A percentile compares a stretch with the other conserved stretches of the same genome.
Conservation (phyloP, 2,329 filamentous ascomycete genomes). For the Chalaropsis thielavioides region DNA sequence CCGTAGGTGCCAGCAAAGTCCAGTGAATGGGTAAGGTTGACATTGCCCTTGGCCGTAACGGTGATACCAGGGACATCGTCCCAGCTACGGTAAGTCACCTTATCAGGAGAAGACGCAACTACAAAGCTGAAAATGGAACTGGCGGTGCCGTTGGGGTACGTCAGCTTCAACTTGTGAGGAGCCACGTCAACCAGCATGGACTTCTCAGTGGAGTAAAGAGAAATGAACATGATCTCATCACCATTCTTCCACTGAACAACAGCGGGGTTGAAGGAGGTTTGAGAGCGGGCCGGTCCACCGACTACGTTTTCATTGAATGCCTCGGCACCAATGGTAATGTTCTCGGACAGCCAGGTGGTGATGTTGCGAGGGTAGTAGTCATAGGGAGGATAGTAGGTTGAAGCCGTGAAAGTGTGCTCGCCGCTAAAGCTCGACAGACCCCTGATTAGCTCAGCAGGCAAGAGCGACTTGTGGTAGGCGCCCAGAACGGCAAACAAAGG, state of each 20-base stretch:
- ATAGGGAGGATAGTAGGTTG: slow-evolving; percentile 43
- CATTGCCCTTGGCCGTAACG: slow-evolving; percentile 33
- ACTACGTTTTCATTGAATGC: slow-evolving; percentile 41
- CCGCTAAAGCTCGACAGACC: slow-evolving; percentile 35
- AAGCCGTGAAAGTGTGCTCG: slow-evolving; percentile 37
- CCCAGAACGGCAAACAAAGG: slow-evolving; percentile 43
- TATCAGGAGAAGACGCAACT: slow-evolving; percentile 33
- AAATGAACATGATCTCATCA: slow-evolving; percentile 24
- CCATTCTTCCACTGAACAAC: slow-evolving; percentile 44
- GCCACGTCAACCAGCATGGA: slow-evolving; percentile 30
- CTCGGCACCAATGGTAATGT: slow-evolving; percentile 46
- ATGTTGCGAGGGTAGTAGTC: slow-evolving; percentile 44
- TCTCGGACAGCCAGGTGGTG: slow-evolving; percentile 40
- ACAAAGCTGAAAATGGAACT: slow-evolving; percentile 37
- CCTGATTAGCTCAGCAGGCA: slow-evolving; percentile 29
- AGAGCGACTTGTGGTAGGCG: slow-evolving; percentile 33
- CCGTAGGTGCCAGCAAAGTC: slow-evolving; percentile 31
- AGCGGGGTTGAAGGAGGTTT: slow-evolving; percentile 41
- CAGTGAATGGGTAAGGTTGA: slow-evolving; percentile 28
- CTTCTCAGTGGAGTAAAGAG: slow-evolving; percentile 28
- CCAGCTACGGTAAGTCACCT: slow-evolving; percentile 32
- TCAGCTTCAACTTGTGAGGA: slow-evolving; percentile 32
- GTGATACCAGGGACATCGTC: slow-evolving; percentile 34
- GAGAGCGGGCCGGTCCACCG: slow-evolving; percentile 39
- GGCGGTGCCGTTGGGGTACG: slow-evolving; percentile 38